Conservation (phyloP, 1,284 basidiomycete genomes). For the Pascua guehoae region DNA sequence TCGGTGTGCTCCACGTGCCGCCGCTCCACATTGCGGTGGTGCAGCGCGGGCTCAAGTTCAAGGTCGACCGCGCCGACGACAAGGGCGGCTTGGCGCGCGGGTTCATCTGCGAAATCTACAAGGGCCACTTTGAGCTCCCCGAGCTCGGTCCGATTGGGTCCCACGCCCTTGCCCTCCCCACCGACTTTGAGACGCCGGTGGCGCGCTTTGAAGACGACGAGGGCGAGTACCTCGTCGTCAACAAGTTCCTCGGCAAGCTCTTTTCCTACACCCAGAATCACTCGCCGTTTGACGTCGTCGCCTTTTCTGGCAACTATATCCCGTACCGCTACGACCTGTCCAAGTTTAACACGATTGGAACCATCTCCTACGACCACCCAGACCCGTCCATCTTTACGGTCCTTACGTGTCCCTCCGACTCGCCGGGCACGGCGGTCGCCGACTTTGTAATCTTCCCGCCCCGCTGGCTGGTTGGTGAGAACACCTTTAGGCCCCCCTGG, state of each 20-base stretch:
- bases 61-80: conserved; percentile 46
- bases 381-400: conserved; percentile 41
- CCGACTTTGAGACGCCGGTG: conserved; percentile 63
- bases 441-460: conserved; percentile 24
- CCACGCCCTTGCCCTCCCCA: conserved; percentile 59
- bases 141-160: conserved; percentile 65
- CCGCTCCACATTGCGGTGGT: conserved; percentile 64
- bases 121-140: conserved; percentile 62
- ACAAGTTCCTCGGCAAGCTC: conserved; percentile 10
- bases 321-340: conserved; percentile 67
- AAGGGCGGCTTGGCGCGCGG: conserved; percentile 27
- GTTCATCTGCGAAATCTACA: conserved; percentile 62
- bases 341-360: conserved; percentile 64
- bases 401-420: conserved; percentile 47
- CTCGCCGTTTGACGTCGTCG: conserved; percentile 59
- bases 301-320: conserved; percentile 66
- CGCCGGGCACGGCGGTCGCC: conserved; percentile 57
- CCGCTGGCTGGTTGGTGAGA: conserved; percentile 37
- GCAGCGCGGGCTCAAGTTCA: conserved; percentile 64
- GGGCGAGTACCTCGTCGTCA: conserved; percentile 47
- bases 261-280: conserved; percentile 52
- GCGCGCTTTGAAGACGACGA: conserved; percentile 58
- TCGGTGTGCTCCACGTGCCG: conserved; percentile 62
- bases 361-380: conserved; percentile 56
- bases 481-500: conserved; percentile 48